Base-by-base conservation (phyloP, 2,329 filamentous ascomycete genomes). In the Calonectria leucothoes region DNA sequence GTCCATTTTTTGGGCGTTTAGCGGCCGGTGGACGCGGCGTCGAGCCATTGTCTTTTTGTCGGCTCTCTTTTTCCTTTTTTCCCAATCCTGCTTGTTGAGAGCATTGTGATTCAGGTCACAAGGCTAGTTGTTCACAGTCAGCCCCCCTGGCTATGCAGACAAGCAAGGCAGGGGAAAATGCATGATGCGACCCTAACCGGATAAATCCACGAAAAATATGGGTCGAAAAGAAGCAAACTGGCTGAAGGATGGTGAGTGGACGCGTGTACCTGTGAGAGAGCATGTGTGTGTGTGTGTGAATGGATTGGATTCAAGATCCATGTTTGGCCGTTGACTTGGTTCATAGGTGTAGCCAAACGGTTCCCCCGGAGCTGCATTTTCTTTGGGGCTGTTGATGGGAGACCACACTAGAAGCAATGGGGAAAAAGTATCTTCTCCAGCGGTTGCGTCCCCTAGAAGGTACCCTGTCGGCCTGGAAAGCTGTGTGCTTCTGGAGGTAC, bases 391-490 rank as follows among this genome's bases (percentile, higher is more conserved):
- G 45, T 11, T 27, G 20, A 52, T 67, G 64, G 27, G 64, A 71
- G 65, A 65, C 68, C 57, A 31, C 29, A 17, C 65, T 72, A 72
- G 57, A 65, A 42, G 33, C 31, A 35, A 25, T n/a, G 7, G 4
- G 57, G 66, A 69, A 71, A 61, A 61, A 61, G 55, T 61, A 39
- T 61, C 55, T 14, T 61, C 55, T n/a, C 55, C 55, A 61, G 55
- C 33, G 33, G 25, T 33, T 25, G 25, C 33, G 14, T 61, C 15
- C 33, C 55, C n/a, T 45, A 45, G 23, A 61, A 61, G 55, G 23
- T 61, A 61, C 55, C n/a, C 55, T 61, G 35, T 25, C 4, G n/a
- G 15, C 55, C 55, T 20, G 33, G 23, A 23, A 15, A 39, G n/a
- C 27, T 23, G 55, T 37, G n/a, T 25, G 35, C 33, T 39, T 39